These are phyloP conservation scores for Alternaria triticina DNA, from an alignment of 2,329 filamentous ascomycete species.

Conservation along the genomic window DNA sequence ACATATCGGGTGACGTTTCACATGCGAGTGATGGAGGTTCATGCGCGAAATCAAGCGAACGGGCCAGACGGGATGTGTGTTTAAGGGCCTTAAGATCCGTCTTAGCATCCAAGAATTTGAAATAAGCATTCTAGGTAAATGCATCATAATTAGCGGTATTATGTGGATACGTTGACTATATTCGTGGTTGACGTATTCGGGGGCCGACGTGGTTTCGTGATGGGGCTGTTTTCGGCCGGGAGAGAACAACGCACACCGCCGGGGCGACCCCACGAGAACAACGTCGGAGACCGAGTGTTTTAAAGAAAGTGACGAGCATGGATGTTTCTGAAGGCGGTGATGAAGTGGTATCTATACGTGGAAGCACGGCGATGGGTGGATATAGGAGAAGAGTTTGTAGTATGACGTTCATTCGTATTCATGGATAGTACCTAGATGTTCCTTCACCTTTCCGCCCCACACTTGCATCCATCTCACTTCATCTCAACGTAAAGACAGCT, in stretches of 20 bases:
- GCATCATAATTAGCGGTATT: constrained; percentile 7
- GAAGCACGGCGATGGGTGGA: not conserved
- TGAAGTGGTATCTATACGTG: not conserved
- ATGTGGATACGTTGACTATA: not conserved
- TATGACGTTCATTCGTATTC: constrained; percentile 12
- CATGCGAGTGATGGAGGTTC: not conserved
- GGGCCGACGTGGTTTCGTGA: not conserved
- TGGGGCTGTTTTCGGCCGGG: not conserved
- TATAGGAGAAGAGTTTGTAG: not conserved
- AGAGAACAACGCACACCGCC: not conserved
- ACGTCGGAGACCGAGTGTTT: not conserved
- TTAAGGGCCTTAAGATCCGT: not conserved
- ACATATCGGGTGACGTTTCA: not conserved
- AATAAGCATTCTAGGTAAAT: not conserved
- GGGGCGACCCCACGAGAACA: not conserved
- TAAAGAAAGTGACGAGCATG: not conserved
- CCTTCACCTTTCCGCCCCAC: not conserved
- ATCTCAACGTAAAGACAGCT: constrained; percentile 8
- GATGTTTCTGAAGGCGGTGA: not conserved
- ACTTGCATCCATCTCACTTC: not conserved
- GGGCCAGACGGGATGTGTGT: not conserved
- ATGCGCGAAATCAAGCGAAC: not conserved
- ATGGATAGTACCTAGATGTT: constrained; percentile 11
- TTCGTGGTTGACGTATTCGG: not conserved
- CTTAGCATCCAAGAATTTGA: not conserved